Percentiles rank a stretch among this genome's conserved stretches.
These are phyloP conservation scores for Saccharomycopsis javanensis DNA, from an alignment of 805 yeast species.

Conservation along the genomic window DNA sequence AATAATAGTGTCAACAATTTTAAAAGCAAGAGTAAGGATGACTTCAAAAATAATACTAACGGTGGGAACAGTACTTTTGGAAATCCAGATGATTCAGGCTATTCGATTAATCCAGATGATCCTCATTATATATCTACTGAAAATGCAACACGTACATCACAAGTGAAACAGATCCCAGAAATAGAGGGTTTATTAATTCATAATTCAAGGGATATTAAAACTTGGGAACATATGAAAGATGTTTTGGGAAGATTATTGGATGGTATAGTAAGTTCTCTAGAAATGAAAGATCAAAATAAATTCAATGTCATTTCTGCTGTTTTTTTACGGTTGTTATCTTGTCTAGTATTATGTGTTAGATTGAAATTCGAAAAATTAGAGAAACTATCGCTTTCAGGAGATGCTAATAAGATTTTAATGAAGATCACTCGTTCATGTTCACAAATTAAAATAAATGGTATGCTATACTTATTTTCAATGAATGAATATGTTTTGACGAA, in stretches of 20 bases:
- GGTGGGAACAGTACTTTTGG: neutral
- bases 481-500: constrained; percentile 17
- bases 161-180: neutral
- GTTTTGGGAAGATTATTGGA: constrained; percentile 40
- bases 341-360: constrained; percentile 46
- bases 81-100: neutral
- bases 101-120: neutral
- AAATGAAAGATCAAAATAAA: constrained; percentile 38
- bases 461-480: constrained; percentile 39
- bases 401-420: constrained; percentile 41
- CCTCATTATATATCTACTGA: neutral
- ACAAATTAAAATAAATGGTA: constrained; percentile 56
- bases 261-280: constrained; percentile 40
- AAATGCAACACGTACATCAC: neutral
- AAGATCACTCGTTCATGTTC: constrained; percentile 46
- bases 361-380: constrained; percentile 42
- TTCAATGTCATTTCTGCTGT: constrained; percentile 46
- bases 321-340: constrained; percentile 12
- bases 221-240: constrained; percentile 49
- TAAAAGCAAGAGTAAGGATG: too few relatives aligned
- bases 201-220: constrained; percentile 47
- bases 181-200: constrained; percentile 39
- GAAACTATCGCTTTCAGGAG: constrained; percentile 36
- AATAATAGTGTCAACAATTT: neutral
- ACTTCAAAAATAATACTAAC: neutral